Percentiles rank a stretch among this genome's conserved stretches.
phyloP scores from a whole-genome alignment of 192 early-diverging fungal genomes.

The Coemansia sp. region DNA sequence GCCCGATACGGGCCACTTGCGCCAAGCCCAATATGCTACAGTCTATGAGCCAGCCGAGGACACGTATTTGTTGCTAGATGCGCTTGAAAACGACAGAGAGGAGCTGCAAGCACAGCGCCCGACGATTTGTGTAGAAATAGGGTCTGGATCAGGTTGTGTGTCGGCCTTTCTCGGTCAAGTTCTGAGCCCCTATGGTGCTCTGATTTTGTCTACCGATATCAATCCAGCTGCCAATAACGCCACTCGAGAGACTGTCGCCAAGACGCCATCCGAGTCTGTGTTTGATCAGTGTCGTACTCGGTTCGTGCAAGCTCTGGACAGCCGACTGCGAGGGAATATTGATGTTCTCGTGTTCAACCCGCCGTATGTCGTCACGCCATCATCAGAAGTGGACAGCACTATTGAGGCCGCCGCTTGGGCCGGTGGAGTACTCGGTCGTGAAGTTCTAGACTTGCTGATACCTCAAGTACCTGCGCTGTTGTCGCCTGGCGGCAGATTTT shows the following conservation, averaged over 20 bases:
- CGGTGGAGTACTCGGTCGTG: conserved; percentile 85
- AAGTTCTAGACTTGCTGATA: conserved; percentile 80
- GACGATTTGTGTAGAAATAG: conserved; percentile 82
- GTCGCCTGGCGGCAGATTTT: conserved; percentile 73
- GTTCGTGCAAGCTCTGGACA: conserved; percentile 60
- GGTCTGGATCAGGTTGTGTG: conserved; percentile 85
- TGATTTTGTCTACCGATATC: conserved; percentile 76
- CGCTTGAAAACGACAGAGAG: conserved; percentile 75
- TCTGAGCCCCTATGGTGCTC: conserved; percentile 14
- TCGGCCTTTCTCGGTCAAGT: conserved; percentile 71
- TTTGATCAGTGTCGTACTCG: conserved; percentile 70
- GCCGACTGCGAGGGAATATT: conserved; percentile 58
- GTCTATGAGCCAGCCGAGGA: conserved; percentile 96
- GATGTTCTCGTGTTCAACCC: conserved; percentile 94
- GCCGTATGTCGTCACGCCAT: conserved; percentile 89
- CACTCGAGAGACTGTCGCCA: conserved; percentile 64
- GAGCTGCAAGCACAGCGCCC: conserved; percentile 61
- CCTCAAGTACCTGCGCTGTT: conserved; percentile 73
- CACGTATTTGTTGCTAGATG: conserved; percentile 90
- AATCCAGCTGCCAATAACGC: conserved; percentile 73
- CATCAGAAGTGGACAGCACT: conserved; percentile 65
- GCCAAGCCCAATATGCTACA: conserved; percentile 59
- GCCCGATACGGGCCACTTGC: conserved; percentile 75
- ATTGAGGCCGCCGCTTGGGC: conserved; percentile 87
- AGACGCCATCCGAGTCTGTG: conserved; percentile 46